Evolutionary conservation across 1,139 yeast species (phyloP), one percentile per base, ranked within the genome.

Genomic region (Geotrichum fermentans): DNA sequence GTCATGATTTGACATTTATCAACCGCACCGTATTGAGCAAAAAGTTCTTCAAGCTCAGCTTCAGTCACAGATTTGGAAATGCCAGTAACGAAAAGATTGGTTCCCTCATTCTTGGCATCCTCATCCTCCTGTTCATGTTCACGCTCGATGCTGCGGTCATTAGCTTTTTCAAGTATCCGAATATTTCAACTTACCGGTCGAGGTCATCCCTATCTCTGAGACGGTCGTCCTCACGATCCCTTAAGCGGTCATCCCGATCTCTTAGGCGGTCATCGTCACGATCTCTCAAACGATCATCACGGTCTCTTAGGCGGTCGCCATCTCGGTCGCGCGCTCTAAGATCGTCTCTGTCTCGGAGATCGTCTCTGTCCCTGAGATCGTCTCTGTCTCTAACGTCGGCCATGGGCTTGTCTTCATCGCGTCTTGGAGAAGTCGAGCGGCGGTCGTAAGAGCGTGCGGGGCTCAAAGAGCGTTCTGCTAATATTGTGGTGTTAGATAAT

Each of bases 11-110:
- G 69, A 53, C 62, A 59, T 49, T 63, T 63, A 41, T 59, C 65
- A 22, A 68, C 71, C 17, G 56, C 50, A 32, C 72, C 72, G 51
- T 59, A 60, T 50, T 61, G 61, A 40, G 61, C 42, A 51, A 67
- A 68, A 29, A 68, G 52, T 17, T 67, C 70, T 34, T 57, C 58
- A 16, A 68, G 59, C 45, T 66, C 66, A 6, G 53, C 40, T 49
- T 67, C 70, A 22, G 61, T 60, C 35, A 68, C 63, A 5, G 66
- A 56, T 26, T 62, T 56, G 16, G 69, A 56, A 43, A 68, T 52
- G 3, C 72, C 72, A n/a, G 71, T 62, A 17, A 68, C 71, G 55
- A 67, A 69, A 49, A 68, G 54, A 51, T 68, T 68, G 45, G 70
- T 67, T 3, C 72, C 72, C 42, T 61, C 65, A 51, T 67, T 66